Base-by-base conservation (phyloP, 306 rosid species). In the Carpinus viminea region DNA sequence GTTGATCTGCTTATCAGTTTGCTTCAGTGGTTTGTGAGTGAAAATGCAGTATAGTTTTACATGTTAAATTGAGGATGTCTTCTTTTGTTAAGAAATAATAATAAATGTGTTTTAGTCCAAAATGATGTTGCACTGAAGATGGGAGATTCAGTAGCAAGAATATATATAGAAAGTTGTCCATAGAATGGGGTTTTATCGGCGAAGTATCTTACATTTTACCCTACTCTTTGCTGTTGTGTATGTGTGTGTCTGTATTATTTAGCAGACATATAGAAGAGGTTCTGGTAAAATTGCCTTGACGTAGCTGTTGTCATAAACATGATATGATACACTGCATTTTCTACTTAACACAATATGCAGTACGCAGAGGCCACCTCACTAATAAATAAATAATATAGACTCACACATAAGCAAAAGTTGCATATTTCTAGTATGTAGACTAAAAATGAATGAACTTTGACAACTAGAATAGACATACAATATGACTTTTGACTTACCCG, bases 401-500 rank as follows among this genome's bases (percentile, higher is more conserved):
- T 9, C 52, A 2, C 52, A 48, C 1, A 48, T 0, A 15, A 12
- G 21, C 18, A 64, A 31, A 16, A 64, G 70, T 64, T 34, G 20
- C 70, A 64, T 16, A 26, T 64, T 13, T 64, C 18, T 64, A 16
- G 3, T 10, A 66, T 10, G 11, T 41, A 66, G 13, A 41, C 12
- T 18, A 61, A 10, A 41, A 66, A 21, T 4, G 8, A 16, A 66
- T 4, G 6, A 66, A 66, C 12, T 66, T 66, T 41, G 50, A 41
- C 15, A 66, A 9, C 28, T 38, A 5, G 8, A 2, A 18, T 36
- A 5, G 20, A n/a, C 18, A 43, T n/a, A n/a, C 24, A 65, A 34
- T 41, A 38, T 65, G 26, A 79, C 43, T 21, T 45, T 12, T 3
- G 72, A 0, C 13, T 84, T 85, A 91, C 98, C 98, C 81, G 89